These are phyloP conservation scores for Vigna trinervia DNA, from an alignment of 306 rosid genomes.

Conservation along the genomic window DNA sequence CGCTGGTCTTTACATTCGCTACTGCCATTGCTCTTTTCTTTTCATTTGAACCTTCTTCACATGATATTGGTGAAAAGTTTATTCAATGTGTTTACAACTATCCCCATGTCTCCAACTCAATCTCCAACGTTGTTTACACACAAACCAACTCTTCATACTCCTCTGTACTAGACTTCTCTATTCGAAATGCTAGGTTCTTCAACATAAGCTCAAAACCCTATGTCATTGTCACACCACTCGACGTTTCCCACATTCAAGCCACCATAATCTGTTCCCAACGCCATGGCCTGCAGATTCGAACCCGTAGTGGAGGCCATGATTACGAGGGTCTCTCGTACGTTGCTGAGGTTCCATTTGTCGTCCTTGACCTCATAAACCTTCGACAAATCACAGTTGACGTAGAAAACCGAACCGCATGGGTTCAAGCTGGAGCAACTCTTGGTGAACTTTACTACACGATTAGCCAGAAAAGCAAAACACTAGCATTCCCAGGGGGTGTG, in stretches of 20 bases:
- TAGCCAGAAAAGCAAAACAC: constrained; percentile 12
- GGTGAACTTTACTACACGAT: constrained; percentile 43
- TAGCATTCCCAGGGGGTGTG: constrained; percentile 58
- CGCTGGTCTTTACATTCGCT: not conserved
- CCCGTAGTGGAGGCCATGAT: constrained; percentile 74
- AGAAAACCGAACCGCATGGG: constrained; percentile 41
- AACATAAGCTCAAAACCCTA: constrained; percentile 40
- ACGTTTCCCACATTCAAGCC: constrained; percentile 63
- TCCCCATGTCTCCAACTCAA: constrained; percentile 42
- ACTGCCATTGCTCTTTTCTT: constrained; percentile 22
- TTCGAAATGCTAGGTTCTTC: constrained; percentile 49
- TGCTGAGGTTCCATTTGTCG: constrained; percentile 49
- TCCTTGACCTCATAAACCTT: constrained; percentile 64
- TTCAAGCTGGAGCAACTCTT: constrained; percentile 40
- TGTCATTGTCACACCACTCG: constrained; percentile 34
- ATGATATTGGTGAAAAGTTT: constrained; percentile 41
- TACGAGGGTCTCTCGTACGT: constrained; percentile 58
- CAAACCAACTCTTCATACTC: constrained; percentile 57
- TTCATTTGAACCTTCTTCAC: constrained; percentile 42
- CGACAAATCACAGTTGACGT: constrained; percentile 46
- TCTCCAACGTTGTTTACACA: constrained; percentile 57
- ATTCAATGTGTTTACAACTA: constrained; percentile 40
- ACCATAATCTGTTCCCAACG: constrained; percentile 55
- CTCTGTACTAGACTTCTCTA: constrained; percentile 41
- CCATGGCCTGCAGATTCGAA: constrained; percentile 57